phyloP scores from a whole-genome alignment of 78 protist genomes.

The Pirum gemmata region DNA sequence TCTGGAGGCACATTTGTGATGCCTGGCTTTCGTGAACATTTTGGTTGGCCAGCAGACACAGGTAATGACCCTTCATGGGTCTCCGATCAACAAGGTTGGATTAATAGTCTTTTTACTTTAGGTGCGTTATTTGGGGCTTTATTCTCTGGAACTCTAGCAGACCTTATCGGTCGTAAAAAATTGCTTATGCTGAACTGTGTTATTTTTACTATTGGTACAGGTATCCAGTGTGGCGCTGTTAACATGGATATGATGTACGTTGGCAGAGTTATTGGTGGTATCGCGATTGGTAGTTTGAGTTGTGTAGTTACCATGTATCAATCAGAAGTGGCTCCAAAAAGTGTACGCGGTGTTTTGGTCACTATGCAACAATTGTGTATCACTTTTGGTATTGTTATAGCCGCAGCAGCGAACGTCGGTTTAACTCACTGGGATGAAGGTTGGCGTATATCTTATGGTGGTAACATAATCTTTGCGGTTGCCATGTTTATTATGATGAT shows the following conservation, averaged over 20 bases:
- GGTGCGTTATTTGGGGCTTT: not conserved
- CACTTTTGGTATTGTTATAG: not conserved
- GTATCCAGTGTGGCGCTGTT: not conserved
- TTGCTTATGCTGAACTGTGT: not conserved
- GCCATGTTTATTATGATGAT: not conserved
- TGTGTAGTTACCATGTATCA: not conserved
- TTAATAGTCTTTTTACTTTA: not conserved
- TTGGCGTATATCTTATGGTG: constrained; percentile 4
- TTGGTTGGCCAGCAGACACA: not conserved
- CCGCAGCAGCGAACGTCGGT: not conserved
- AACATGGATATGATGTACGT: not conserved
- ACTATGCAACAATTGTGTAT: not conserved
- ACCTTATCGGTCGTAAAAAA: not conserved
- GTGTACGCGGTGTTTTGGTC: not conserved
- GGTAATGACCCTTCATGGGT: not conserved
- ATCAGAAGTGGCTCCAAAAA: not conserved
- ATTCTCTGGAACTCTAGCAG: not conserved
- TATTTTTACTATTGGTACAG: not conserved
- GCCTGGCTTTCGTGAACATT: not conserved
- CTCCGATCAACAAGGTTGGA: not conserved
- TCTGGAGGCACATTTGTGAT: constrained; percentile 3
- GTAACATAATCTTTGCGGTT: not conserved
- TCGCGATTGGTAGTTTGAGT: not conserved
- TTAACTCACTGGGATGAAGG: not conserved
- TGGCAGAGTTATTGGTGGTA: not conserved